A percentile compares a stretch with the other conserved stretches of the same genome.
Conservation (phyloP, 805 yeast species). For the Metschnikowia continentalis region DNA sequence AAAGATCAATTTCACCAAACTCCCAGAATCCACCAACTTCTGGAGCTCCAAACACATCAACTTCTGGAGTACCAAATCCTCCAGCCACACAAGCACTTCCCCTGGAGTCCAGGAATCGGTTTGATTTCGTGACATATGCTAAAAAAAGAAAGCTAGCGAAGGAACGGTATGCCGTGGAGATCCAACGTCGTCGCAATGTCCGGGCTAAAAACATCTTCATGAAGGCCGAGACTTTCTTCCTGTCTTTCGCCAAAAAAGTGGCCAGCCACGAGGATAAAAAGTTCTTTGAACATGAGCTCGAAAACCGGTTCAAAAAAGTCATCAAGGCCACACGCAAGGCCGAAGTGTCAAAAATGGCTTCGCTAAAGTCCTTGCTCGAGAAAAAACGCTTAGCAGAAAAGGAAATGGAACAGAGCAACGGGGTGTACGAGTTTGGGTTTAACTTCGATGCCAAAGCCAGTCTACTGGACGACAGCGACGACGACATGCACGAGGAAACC, state of each 20-base stretch:
- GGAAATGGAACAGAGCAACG: slow-evolving; percentile 28
- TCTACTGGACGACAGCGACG: slow-evolving; percentile 18
- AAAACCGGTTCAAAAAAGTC: slow-evolving; percentile 29
- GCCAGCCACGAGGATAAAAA: slow-evolving; percentile 21
- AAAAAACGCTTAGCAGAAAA: slow-evolving; percentile 21
- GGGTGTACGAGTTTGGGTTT: slow-evolving; percentile 31
- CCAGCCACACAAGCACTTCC: too few relatives aligned
- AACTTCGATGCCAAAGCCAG: slow-evolving; percentile 25
- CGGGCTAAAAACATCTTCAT: slow-evolving; percentile 31
- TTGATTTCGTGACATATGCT: slow-evolving; percentile 60
- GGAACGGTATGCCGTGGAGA: slow-evolving; percentile 24
- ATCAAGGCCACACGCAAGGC: slow-evolving; percentile 30
- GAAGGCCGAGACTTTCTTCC: slow-evolving; percentile 35
- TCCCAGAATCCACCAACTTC: too few relatives aligned
- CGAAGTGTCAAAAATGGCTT: slow-evolving; percentile 14
- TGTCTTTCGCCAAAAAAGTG: slow-evolving; percentile 31
- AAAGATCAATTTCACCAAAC: too few relatives aligned
- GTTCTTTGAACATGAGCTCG: slow-evolving; percentile 21
- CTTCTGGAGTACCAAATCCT: neutral
- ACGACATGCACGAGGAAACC: slow-evolving; percentile 5
- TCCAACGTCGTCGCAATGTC: slow-evolving; percentile 17
- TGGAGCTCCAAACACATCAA: neutral
- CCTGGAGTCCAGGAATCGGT: slow-evolving; percentile 16
- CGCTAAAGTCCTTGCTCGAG: slow-evolving; percentile 15
- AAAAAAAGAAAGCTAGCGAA: slow-evolving; percentile 39